These are phyloP conservation scores for Zychaea mexicana DNA, from an alignment of 371 early-diverging fungal species.

Conservation along the genomic window DNA sequence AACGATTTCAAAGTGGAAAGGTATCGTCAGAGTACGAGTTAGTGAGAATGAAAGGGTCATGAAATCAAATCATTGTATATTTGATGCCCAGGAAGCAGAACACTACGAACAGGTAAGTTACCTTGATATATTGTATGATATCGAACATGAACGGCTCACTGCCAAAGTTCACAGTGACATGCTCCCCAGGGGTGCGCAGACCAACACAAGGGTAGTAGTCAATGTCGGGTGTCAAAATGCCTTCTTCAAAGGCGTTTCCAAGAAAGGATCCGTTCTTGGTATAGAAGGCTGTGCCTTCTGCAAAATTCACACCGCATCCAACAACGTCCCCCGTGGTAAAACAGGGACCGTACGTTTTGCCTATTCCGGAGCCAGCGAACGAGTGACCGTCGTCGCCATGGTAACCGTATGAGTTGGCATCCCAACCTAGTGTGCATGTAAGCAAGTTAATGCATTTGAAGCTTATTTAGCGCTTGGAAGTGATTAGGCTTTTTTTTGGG, in stretches of 20 bases:
- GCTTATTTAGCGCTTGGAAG: no score
- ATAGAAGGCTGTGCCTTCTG: constrained; percentile 76
- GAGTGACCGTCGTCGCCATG: constrained; percentile 93
- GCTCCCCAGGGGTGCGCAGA: constrained; percentile 87
- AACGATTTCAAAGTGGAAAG: no score
- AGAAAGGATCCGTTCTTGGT: constrained; percentile 91
- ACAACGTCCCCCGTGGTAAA: constrained; percentile 91
- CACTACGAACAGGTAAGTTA: constrained; percentile 13
- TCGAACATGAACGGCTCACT: constrained; percentile 82
- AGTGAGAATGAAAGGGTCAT: no score
- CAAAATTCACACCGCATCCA: constrained; percentile 93
- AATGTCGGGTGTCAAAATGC: constrained; percentile 24
- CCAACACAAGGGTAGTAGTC: constrained; percentile 86
- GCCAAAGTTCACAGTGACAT: constrained; percentile 91
- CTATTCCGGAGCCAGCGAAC: constrained; percentile 81
- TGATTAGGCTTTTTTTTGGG: no score
- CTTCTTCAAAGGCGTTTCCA: constrained; percentile 52
- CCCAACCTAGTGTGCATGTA: constrained; percentile 69
- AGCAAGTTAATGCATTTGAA: background rate
- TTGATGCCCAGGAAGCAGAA: no score
- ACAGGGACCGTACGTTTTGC: constrained; percentile 86
- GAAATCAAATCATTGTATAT: no score
- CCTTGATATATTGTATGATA: constrained; percentile 78
- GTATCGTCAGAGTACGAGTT: background rate
- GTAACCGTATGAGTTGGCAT: constrained; percentile 83